A percentile compares a stretch with the other conserved stretches of the same genome.
Evolutionary conservation across 352 stramenopile species (phyloP).

Genomic region (Elongisporangium anandrum): DNA sequence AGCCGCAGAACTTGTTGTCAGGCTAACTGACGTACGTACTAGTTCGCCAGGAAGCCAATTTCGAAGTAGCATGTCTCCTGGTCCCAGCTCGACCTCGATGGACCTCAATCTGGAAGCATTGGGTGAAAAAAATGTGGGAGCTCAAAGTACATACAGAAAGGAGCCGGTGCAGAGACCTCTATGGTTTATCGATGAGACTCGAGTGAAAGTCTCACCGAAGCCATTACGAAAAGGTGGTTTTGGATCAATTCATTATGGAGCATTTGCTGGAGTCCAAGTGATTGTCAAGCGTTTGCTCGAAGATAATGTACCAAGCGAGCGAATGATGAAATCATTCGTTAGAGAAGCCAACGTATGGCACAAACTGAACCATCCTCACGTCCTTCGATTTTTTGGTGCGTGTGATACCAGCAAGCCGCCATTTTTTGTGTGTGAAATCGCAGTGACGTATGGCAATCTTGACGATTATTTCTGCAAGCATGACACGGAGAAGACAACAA

Average conservation of each 20-base stretch:
- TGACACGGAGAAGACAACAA: constrained; percentile 3
- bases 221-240: constrained; percentile 12
- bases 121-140: no score
- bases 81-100: no score
- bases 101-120: no score
- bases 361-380: constrained; percentile 14
- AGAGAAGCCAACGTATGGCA: constrained; percentile 20
- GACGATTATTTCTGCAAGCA: constrained; percentile 13
- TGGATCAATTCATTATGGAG: constrained; percentile 10
- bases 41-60: no score
- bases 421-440: constrained; percentile 17
- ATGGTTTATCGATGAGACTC: not conserved
- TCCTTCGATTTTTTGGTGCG: constrained; percentile 15
- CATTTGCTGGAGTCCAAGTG: constrained; percentile 9
- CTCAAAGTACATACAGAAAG: no score
- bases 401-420: constrained; percentile 6
- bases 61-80: no score
- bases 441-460: constrained; percentile 10
- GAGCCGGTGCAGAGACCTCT: not conserved
- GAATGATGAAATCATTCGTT: constrained; percentile 10
- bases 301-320: not conserved
- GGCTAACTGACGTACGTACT: no score
- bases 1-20: constrained; percentile 17
- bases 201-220: not conserved
- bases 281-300: constrained; percentile 17